Base-by-base conservation (phyloP, 2,329 filamentous ascomycete genomes). In the Dactylellina parvicollis region DNA sequence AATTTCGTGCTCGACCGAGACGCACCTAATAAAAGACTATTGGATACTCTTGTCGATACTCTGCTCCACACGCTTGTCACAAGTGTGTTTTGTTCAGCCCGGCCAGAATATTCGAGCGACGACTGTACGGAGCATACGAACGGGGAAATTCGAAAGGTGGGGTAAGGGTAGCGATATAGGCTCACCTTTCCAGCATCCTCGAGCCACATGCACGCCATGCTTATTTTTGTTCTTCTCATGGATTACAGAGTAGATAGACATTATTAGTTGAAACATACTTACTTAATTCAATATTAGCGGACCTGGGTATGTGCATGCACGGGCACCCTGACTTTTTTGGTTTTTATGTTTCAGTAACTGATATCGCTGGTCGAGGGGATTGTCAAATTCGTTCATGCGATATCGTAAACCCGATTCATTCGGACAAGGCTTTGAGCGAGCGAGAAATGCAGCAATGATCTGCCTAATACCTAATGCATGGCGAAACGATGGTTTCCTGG, bases 21-120 rank as follows among this genome's bases (percentile, higher is more conserved):
- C 46, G 40, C 30, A 62, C 57, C 57, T 71, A 56, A 62, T 56
- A 71, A 62, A 71, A 70, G 56, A 61, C 49, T 54, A 49, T 54
- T 57, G 56, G 16, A 32, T 30, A 42, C 32, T n/a, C n/a, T 49
- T 42, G 55, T 16, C 34, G 12, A 30, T n/a, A n/a, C n/a, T n/a
- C n/a, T n/a, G n/a, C n/a, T 30, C 36, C 54, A 47, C 40, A 34
- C 16, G 26, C 47, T 36, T 18, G 16, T 18, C 14, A 60, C 24
- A 34, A 8, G 40, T 30, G 40, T 26, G 38, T 60, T 60, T 59
- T 32, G 18, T 38, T 40, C 44, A 52, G 49, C 49, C 36, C 22
- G 52, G 10, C 20, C 36, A 16, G 52, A 36, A 40, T n/a, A 10
- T 42, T 12, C 20, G 16, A 38, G 26, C 12, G 7, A 14, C 22